A percentile compares a stretch with the other conserved stretches of the same genome.
Conservation (phyloP, 768 basidiomycete genomes). For the Macrocybe gigantea region DNA sequence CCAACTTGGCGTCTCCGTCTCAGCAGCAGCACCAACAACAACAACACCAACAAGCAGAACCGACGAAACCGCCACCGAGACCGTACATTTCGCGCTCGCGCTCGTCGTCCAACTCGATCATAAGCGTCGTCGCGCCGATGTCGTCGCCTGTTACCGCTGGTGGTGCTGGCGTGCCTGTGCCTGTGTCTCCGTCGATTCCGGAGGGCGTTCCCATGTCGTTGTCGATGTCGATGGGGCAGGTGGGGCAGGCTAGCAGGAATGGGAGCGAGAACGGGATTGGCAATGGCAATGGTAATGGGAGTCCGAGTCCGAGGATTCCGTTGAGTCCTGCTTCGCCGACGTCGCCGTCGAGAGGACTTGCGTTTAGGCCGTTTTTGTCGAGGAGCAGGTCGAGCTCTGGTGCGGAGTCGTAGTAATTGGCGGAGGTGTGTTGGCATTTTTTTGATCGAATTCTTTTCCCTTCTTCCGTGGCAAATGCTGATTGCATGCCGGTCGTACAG, state of each 20-base stretch:
- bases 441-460: too few relatives aligned
- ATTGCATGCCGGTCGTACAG: too few relatives aligned
- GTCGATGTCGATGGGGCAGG: too few relatives aligned
- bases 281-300: constrained; percentile 4
- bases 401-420: constrained; percentile 3
- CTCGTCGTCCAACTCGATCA: constrained; percentile 40
- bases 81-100: constrained; percentile 57
- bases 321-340: constrained; percentile 7
- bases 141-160: constrained; percentile 11
- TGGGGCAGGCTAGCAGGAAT: neutral
- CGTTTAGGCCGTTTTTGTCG: constrained; percentile 16
- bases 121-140: constrained; percentile 32
- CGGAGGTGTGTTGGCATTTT: too few relatives aligned
- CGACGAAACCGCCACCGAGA: constrained; percentile 40
- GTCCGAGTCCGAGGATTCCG: constrained; percentile 9
- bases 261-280: neutral
- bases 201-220: too few relatives aligned
- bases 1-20: constrained; percentile 11
- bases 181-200: too few relatives aligned
- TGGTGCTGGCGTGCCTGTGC: constrained; percentile 10
- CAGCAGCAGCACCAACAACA: constrained; percentile 16
- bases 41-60: constrained; percentile 19
- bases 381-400: constrained; percentile 18
- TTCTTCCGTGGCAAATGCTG: too few relatives aligned
- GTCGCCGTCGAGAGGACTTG: constrained; percentile 4